phyloP scores from a whole-genome alignment of 176 grass and related monocot species.

The Alloteropsis semialata region DNA sequence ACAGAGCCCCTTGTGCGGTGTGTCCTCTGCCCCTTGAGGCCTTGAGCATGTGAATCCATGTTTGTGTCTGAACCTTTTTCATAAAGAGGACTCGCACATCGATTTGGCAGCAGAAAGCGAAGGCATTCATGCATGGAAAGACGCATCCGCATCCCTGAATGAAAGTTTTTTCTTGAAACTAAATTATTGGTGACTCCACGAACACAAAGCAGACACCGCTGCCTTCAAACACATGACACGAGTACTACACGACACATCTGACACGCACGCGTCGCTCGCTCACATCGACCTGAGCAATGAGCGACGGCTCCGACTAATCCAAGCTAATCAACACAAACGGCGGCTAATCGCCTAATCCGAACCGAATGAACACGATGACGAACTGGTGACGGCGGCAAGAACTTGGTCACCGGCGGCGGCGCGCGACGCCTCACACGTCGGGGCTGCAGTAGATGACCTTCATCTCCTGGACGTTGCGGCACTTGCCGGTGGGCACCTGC shows the following conservation, averaged over 20 bases:
- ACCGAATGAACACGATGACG: background rate
- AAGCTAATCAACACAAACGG: background rate
- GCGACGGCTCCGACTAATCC: background rate
- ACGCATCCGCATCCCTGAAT: background rate
- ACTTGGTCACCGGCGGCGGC: too few relatives aligned
- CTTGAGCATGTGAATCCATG: too few relatives aligned
- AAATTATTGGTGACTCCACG: background rate
- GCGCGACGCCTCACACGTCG: background rate
- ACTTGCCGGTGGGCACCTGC: constrained; percentile 18
- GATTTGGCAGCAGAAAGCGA: too few relatives aligned
- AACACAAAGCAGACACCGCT: background rate
- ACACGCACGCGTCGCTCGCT: background rate
- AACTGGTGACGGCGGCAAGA: background rate
- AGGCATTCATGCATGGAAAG: too few relatives aligned
- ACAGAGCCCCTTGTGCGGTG: too few relatives aligned
- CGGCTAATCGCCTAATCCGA: background rate
- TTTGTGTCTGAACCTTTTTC: too few relatives aligned
- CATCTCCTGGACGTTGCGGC: constrained; percentile 40
- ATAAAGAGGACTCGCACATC: too few relatives aligned
- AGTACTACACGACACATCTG: background rate
- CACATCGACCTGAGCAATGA: background rate
- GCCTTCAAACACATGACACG: background rate
- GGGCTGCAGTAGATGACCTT: constrained; percentile 46
- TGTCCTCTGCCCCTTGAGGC: too few relatives aligned
- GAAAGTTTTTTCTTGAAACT: too few relatives aligned